phyloP scores from a whole-genome alignment of 129 eudicot genomes.

The Chrysanthemum lavandulifolium region DNA sequence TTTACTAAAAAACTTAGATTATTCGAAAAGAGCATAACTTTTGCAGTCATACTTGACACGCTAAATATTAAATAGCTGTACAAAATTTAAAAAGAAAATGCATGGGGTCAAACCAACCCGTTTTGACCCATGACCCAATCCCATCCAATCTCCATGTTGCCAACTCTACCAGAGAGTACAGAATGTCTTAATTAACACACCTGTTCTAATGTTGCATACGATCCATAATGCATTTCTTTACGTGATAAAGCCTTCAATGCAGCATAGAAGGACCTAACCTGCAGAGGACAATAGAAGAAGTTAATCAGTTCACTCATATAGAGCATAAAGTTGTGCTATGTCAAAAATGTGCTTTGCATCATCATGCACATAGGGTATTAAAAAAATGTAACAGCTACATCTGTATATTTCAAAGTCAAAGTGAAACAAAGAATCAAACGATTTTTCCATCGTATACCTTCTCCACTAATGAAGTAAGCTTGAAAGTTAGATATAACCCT shows the following conservation, averaged over 20 bases:
- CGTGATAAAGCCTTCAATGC: slow-evolving; percentile 66
- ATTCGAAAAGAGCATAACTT: no score
- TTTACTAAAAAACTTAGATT: no score
- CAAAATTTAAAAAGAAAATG: no score
- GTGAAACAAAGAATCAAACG: background rate
- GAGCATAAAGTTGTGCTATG: slow-evolving; percentile 13
- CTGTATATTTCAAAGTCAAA: background rate
- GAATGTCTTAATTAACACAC: slow-evolving; percentile 19
- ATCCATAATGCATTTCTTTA: slow-evolving; percentile 68
- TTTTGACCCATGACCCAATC: no score
- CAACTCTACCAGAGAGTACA: background rate
- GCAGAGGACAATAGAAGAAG: slow-evolving; percentile 9
- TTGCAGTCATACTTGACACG: no score
- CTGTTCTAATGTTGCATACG: slow-evolving; percentile 67
- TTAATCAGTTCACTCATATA: background rate
- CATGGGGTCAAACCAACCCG: no score
- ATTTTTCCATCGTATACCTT: slow-evolving; percentile 34
- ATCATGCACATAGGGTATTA: slow-evolving; percentile 14
- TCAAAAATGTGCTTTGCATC: slow-evolving; percentile 6
- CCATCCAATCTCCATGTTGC: background rate
- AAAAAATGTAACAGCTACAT: background rate
- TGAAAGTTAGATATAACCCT: slow-evolving; percentile 60
- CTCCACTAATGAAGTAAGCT: slow-evolving; percentile 66
- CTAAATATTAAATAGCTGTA: no score
- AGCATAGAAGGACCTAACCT: slow-evolving; percentile 58